Evolutionary conservation across 2,329 filamentous ascomycete species (phyloP).

Genomic region (Onygenales sp.): DNA sequence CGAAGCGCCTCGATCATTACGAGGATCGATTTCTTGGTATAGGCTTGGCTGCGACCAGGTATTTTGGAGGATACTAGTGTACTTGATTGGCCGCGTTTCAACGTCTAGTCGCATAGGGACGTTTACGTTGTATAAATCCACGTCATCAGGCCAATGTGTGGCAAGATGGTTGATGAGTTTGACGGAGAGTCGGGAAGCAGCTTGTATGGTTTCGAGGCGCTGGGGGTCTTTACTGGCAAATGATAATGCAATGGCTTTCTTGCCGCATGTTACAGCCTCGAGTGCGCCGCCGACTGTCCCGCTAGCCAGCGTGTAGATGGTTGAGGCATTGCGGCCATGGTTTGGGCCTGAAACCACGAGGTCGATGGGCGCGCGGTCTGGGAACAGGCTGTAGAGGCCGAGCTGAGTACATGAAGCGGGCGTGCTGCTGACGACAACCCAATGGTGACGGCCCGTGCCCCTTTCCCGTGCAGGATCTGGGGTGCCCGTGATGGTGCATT

Average conservation of each 20-base stretch:
- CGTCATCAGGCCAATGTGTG: constrained; percentile 54
- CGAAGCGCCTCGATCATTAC: background rate
- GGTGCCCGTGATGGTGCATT: constrained; percentile 31
- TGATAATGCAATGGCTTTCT: constrained; percentile 64
- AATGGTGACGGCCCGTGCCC: constrained; percentile 39
- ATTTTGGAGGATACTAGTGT: constrained; percentile 75
- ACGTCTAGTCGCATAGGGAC: constrained; percentile 70
- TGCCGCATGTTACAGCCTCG: constrained; percentile 61
- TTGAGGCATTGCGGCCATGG: constrained; percentile 69
- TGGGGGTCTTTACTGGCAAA: constrained; percentile 78
- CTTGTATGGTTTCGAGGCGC: constrained; percentile 62
- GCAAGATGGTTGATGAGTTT: constrained; percentile 66
- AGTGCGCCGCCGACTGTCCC: constrained; percentile 68
- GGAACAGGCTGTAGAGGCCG: constrained; percentile 66
- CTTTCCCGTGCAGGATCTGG: background rate
- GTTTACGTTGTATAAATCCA: constrained; percentile 79
- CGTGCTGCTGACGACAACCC: constrained; percentile 64
- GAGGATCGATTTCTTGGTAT: constrained; percentile 64
- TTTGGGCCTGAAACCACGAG: constrained; percentile 69
- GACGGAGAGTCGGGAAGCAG: constrained; percentile 61
- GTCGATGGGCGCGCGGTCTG: constrained; percentile 57
- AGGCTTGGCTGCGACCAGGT: constrained; percentile 70
- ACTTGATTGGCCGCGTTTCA: constrained; percentile 58
- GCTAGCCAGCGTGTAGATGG: constrained; percentile 64
- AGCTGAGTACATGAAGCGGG: constrained; percentile 70